These are phyloP conservation scores for Lunularia cruciata DNA, from an alignment of 225 moss, liverwort and hornwort genomes.

Conservation along the genomic window DNA sequence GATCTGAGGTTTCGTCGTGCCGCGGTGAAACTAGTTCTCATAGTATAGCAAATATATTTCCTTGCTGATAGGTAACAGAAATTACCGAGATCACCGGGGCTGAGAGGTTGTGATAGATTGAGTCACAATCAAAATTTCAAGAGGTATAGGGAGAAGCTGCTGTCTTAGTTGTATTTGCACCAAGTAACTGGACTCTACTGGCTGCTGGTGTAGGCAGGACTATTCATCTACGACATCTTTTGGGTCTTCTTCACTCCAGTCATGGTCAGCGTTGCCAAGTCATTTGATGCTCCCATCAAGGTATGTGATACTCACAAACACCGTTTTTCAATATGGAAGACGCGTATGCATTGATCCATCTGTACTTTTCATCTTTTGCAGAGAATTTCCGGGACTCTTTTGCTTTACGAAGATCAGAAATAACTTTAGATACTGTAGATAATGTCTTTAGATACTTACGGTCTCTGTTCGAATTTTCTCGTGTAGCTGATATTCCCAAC, in stretches of 20 bases:
- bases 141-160: no score
- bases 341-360: no score
- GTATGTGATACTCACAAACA: conserved; percentile 35
- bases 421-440: neutral
- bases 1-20: no score
- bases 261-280: conserved; percentile 99
- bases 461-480: neutral
- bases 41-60: no score
- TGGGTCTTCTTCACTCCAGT: conserved; percentile 99
- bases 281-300: conserved; percentile 99
- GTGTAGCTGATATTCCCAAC: conserved; percentile 94
- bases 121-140: no score
- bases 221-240: conserved; percentile 97
- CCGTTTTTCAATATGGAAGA: neutral
- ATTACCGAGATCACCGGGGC: no score
- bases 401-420: neutral
- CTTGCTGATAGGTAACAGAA: no score
- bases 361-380: no score
- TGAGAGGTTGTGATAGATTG: no score
- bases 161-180: no score
- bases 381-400: neutral
- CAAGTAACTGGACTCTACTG: no score
- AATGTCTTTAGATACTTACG: neutral
- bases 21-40: no score
- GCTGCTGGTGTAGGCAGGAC: conserved; percentile 68